Percentiles rank a stretch among this genome's conserved stretches.
phyloP scores from a whole-genome alignment of 2,329 filamentous ascomycete species.

The Cladorrhinum sp. region DNA sequence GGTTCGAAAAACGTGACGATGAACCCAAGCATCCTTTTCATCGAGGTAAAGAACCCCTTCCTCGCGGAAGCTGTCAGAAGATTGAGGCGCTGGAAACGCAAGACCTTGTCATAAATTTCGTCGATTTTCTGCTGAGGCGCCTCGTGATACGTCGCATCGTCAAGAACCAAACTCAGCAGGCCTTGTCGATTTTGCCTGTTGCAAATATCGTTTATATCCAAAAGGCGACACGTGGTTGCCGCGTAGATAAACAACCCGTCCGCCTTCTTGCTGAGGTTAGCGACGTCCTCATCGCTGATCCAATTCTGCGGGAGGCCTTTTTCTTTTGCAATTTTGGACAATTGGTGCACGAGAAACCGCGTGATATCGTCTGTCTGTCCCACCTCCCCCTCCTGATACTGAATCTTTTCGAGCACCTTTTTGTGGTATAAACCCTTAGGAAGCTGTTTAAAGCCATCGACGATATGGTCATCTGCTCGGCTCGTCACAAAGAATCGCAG shows the following conservation, averaged over 20 bases:
- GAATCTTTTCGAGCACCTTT: background rate
- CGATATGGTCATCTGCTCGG: background rate
- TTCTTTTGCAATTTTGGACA: background rate
- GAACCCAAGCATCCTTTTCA: background rate
- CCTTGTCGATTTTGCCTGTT: background rate
- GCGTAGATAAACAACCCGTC: conserved; percentile 2
- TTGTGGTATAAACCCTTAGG: background rate
- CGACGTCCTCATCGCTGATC: background rate
- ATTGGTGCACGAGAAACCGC: background rate
- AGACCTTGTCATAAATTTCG: conserved; percentile 1
- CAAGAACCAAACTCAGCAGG: background rate
- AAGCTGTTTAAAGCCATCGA: background rate
- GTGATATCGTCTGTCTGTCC: background rate
- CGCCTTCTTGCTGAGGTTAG: background rate
- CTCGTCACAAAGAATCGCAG: background rate
- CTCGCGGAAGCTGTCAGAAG: background rate
- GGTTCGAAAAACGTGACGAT: background rate
- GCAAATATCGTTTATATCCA: background rate
- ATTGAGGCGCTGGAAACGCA: background rate
- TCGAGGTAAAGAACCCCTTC: background rate
- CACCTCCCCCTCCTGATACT: background rate
- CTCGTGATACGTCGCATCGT: background rate
- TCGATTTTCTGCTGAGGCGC: conserved; percentile 1
- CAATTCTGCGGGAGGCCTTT: background rate
- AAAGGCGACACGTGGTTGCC: background rate